Conservation (phyloP, 805 yeast genomes). For the Tetrapisispora arboricola region DNA sequence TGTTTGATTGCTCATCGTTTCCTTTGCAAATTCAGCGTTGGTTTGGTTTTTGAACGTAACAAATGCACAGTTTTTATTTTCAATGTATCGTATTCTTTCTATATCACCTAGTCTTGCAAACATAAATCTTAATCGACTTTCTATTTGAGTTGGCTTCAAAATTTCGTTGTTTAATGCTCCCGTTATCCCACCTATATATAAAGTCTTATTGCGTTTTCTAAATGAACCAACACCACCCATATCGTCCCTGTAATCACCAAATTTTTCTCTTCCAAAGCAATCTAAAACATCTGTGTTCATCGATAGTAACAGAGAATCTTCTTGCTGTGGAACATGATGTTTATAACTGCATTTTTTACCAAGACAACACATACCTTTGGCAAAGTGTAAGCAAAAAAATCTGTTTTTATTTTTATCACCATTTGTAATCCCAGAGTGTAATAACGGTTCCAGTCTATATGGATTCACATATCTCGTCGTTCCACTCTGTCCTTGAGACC, state of each 20-base stretch:
- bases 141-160: constrained; percentile 31
- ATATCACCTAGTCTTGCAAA: constrained; percentile 73
- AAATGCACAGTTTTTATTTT: constrained; percentile 63
- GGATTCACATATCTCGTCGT: constrained; percentile 41
- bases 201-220: constrained; percentile 53
- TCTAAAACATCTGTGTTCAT: constrained; percentile 38
- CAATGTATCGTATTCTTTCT: constrained; percentile 52
- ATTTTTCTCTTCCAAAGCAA: constrained; percentile 88
- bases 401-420: constrained; percentile 43
- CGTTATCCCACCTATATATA: constrained; percentile 58
- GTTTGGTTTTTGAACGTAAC: constrained; percentile 57
- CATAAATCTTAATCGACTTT: constrained; percentile 29
- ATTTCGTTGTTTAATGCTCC: constrained; percentile 32
- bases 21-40: constrained; percentile 90
- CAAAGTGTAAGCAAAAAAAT: constrained; percentile 72
- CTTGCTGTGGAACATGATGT: constrained; percentile 62
- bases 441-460: constrained; percentile 45
- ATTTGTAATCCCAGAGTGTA: constrained; percentile 67
- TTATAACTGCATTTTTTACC: constrained; percentile 69
- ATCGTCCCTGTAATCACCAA: constrained; percentile 74
- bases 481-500: constrained; percentile 50
- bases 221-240: constrained; percentile 92
- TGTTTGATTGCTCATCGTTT: constrained; percentile 83
- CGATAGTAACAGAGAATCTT: constrained; percentile 50
- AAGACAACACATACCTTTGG: constrained; percentile 75